phyloP scores from a whole-genome alignment of 257 asterid species.

The Ophiorrhiza pumila region DNA sequence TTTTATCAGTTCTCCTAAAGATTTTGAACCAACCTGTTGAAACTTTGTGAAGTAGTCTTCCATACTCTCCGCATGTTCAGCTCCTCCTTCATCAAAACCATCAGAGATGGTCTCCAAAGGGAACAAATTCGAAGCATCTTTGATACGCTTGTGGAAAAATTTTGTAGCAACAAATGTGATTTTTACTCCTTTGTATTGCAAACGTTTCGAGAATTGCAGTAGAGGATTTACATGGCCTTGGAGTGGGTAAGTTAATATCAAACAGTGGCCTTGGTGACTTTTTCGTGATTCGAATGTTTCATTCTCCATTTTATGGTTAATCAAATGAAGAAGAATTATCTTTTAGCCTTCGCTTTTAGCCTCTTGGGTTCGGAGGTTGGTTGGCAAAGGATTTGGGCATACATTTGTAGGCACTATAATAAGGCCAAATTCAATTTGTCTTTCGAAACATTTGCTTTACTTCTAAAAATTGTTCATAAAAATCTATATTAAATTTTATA shows the following conservation, averaged over 20 bases:
- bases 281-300: neutral
- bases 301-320: neutral
- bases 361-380: too few relatives aligned
- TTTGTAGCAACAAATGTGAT: constrained; percentile 29
- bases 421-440: too few relatives aligned
- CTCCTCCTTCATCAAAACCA: constrained; percentile 40
- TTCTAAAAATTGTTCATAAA: too few relatives aligned
- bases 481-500: too few relatives aligned
- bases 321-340: neutral
- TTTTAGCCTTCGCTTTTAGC: too few relatives aligned
- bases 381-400: too few relatives aligned
- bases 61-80: constrained; percentile 14
- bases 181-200: constrained; percentile 24
- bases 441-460: too few relatives aligned
- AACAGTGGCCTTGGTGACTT: constrained; percentile 26
- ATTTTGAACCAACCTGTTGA: constrained; percentile 24
- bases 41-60: constrained; percentile 18
- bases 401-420: too few relatives aligned
- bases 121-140: constrained; percentile 13
- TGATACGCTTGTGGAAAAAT: constrained; percentile 26
- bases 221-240: constrained; percentile 53
- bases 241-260: constrained; percentile 30
- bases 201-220: constrained; percentile 48
- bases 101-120: constrained; percentile 33
- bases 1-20: constrained; percentile 28